phyloP scores from a whole-genome alignment of 176 grass and related monocot genomes.

The Carex scoparia region DNA sequence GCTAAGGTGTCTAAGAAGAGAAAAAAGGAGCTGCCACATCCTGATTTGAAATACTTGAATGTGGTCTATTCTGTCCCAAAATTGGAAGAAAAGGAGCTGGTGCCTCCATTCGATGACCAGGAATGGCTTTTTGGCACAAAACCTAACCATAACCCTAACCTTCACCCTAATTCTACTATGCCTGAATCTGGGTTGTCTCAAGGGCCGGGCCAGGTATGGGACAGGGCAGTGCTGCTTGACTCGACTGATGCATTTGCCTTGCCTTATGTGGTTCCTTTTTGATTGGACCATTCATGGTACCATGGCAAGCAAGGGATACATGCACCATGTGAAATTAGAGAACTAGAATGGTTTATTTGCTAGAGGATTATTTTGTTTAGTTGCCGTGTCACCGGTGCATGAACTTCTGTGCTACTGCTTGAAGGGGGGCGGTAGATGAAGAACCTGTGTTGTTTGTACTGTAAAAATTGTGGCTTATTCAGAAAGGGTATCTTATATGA shows the following conservation, averaged over 20 bases:
- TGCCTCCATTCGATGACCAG: slow-evolving; percentile 6
- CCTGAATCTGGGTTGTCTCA: slow-evolving; percentile 10
- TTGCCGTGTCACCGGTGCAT: not conserved
- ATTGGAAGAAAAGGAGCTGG: slow-evolving; percentile 10
- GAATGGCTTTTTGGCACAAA: slow-evolving; percentile 26
- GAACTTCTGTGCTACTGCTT: not conserved
- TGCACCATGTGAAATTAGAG: not conserved
- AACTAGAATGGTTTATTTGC: slow-evolving; percentile 8
- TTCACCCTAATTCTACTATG: slow-evolving; percentile 9
- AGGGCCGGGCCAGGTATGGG: slow-evolving; percentile 7
- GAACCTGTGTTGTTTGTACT: not conserved
- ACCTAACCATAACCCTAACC: slow-evolving; percentile 10
- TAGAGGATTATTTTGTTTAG: slow-evolving; percentile 4
- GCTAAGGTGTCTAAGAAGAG: slow-evolving; percentile 17
- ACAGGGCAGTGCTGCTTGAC: slow-evolving; percentile 13
- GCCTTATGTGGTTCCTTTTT: slow-evolving; percentile 31
- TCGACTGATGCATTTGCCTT: slow-evolving; percentile 7
- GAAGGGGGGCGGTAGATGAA: not conserved
- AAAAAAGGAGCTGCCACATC: slow-evolving; percentile 8
- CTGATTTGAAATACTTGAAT: slow-evolving; percentile 21
- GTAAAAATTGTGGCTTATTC: slow-evolving; percentile 10
- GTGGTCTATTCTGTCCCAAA: slow-evolving; percentile 28
- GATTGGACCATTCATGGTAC: slow-evolving; percentile 5
- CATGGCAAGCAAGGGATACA: not conserved
- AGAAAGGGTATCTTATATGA: not conserved